These are phyloP conservation scores for Carex scoparia DNA, from an alignment of 176 grass and related monocot species.

Conservation along the genomic window DNA sequence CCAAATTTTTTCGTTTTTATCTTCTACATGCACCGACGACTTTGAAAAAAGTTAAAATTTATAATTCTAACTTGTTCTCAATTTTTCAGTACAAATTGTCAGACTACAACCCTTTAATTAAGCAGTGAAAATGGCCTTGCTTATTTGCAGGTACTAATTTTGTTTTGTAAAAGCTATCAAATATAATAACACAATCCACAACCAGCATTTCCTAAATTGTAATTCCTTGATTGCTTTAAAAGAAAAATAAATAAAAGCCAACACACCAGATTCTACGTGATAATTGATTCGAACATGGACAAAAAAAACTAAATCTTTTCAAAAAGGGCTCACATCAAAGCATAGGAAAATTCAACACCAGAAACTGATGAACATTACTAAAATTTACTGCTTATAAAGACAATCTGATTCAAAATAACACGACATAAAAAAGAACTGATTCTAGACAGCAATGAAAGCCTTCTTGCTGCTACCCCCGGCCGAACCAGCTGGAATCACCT, in stretches of 20 bases:
- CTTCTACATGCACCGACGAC: too few species aligned
- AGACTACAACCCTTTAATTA: too few species aligned
- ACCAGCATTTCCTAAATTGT: not conserved
- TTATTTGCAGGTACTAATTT: too few species aligned
- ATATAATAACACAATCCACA: not conserved
- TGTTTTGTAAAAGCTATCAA: too few species aligned
- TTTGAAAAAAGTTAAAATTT: too few species aligned
- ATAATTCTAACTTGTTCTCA: too few species aligned
- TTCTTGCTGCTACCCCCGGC: slow-evolving; percentile 14
- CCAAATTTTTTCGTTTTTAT: too few species aligned
- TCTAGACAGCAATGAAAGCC: slow-evolving; percentile 25
- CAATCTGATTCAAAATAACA: not conserved
- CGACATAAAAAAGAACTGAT: not conserved
- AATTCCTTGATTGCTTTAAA: not conserved
- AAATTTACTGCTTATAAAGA: not conserved
- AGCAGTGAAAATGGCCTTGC: too few species aligned
- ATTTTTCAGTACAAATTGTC: too few species aligned
- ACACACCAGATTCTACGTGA: not conserved
- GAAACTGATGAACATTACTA: not conserved
- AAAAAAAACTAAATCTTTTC: not conserved
- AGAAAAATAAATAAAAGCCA: not conserved
- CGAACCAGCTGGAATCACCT: slow-evolving; percentile 25
- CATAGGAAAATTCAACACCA: not conserved
- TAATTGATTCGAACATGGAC: not conserved
- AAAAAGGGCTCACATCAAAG: not conserved